These are phyloP conservation scores for Pestalotiopsis sp. DNA, from an alignment of 2,329 filamentous ascomycete genomes.

Conservation along the genomic window DNA sequence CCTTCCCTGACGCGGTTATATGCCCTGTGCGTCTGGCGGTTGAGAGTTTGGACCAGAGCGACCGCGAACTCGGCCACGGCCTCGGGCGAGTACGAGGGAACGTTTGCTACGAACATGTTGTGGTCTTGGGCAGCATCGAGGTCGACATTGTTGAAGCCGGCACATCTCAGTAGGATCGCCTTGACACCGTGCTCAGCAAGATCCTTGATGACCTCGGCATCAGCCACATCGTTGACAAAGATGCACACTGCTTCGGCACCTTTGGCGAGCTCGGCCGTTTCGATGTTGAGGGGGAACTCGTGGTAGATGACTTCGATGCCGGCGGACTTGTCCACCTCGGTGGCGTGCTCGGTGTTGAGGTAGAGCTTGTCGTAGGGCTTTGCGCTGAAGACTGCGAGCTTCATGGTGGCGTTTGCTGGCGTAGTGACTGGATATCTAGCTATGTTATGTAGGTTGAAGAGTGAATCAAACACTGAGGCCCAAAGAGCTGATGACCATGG, in stretches of 20 bases:
- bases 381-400: constrained; percentile 64
- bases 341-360: constrained; percentile 44
- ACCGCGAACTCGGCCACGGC: constrained; percentile 71
- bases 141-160: constrained; percentile 70
- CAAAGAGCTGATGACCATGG: not conserved
- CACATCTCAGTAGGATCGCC: constrained; percentile 66
- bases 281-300: constrained; percentile 55
- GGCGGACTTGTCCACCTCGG: constrained; percentile 31
- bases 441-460: no score
- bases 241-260: constrained; percentile 62
- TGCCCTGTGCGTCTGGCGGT: constrained; percentile 67
- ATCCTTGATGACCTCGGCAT: constrained; percentile 49
- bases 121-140: constrained; percentile 54
- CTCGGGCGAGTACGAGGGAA: constrained; percentile 70
- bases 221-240: constrained; percentile 67
- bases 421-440: not conserved
- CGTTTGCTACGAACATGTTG: constrained; percentile 64
- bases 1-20: constrained; percentile 70
- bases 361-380: constrained; percentile 64
- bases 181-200: constrained; percentile 53
- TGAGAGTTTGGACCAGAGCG: constrained; percentile 67
- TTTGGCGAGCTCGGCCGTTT: constrained; percentile 57
- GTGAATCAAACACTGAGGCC: not conserved
- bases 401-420: constrained; percentile 39
- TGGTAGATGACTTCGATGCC: constrained; percentile 57